phyloP scores from a whole-genome alignment of 2,329 filamentous ascomycete species.

The Elsinoe perseae region DNA sequence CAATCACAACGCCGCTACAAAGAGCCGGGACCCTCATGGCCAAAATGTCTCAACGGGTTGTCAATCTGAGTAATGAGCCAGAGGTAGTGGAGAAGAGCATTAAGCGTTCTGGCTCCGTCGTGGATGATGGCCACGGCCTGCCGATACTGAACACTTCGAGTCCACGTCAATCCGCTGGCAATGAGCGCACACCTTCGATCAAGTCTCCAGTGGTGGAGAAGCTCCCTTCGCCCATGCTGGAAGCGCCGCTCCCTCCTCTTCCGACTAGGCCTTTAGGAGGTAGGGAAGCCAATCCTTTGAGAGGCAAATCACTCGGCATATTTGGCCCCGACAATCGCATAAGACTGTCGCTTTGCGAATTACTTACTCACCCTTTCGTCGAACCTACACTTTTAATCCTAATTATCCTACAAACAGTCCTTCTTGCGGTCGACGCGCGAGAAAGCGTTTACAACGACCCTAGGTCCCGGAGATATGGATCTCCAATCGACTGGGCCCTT shows the following conservation, averaged over 20 bases:
- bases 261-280: constrained; percentile 20
- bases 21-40: constrained; percentile 46
- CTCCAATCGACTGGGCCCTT: constrained; percentile 69
- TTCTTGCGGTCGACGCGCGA: constrained; percentile 79
- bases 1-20: constrained; percentile 40
- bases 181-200: constrained; percentile 23
- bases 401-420: constrained; percentile 78
- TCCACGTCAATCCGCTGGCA: neutral
- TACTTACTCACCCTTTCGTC: constrained; percentile 77
- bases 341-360: constrained; percentile 66
- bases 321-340: constrained; percentile 72
- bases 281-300: constrained; percentile 60
- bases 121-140: constrained; percentile 23
- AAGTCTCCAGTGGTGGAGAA: constrained; percentile 28
- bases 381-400: constrained; percentile 81
- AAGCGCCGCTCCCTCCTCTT: constrained; percentile 21
- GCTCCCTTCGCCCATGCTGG: constrained; percentile 26
- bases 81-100: constrained; percentile 70
- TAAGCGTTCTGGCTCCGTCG: constrained; percentile 52
- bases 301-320: constrained; percentile 76
- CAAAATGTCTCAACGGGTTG: constrained; percentile 91
- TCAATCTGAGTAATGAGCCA: constrained; percentile 91
- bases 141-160: constrained; percentile 35
- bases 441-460: constrained; percentile 58
- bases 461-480: constrained; percentile 59